phyloP scores from a whole-genome alignment of 202 grass and related monocot species.

The Saccharum hybrid region DNA sequence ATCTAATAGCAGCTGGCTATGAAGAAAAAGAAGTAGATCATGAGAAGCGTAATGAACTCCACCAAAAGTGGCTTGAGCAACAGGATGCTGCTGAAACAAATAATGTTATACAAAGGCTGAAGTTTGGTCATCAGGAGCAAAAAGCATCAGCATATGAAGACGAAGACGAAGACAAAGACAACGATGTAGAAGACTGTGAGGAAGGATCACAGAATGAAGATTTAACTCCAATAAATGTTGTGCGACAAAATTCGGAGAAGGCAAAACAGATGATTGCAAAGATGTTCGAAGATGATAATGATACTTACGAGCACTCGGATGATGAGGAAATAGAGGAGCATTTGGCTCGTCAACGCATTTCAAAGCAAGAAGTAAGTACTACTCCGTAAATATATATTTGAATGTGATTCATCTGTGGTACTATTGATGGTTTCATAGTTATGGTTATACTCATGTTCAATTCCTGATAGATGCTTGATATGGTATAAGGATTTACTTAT shows the following conservation, averaged over 20 bases:
- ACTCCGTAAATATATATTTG: background rate
- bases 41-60: conserved; percentile 75
- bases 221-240: conserved; percentile 55
- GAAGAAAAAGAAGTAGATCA: conserved; percentile 79
- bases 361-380: conserved; percentile 65
- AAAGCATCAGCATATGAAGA: conserved; percentile 54
- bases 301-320: conserved; percentile 81
- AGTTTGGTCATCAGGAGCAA: conserved; percentile 58
- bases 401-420: conserved; percentile 18
- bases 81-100: conserved; percentile 82
- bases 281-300: conserved; percentile 85
- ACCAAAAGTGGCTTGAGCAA: conserved; percentile 92
- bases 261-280: conserved; percentile 82
- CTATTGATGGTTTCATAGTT: conserved; percentile 21
- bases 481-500: background rate
- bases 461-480: conserved; percentile 21
- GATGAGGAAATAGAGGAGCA: conserved; percentile 85
- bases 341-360: conserved; percentile 65
- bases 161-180: conserved; percentile 67
- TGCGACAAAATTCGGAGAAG: conserved; percentile 69
- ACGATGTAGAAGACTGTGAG: conserved; percentile 59
- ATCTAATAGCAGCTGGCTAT: conserved; percentile 78
- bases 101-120: conserved; percentile 80
- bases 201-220: conserved; percentile 67
- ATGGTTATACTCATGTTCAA: background rate